phyloP scores from a whole-genome alignment of 495 filamentous ascomycete genomes.

The Trichoderma orchidacearum region DNA sequence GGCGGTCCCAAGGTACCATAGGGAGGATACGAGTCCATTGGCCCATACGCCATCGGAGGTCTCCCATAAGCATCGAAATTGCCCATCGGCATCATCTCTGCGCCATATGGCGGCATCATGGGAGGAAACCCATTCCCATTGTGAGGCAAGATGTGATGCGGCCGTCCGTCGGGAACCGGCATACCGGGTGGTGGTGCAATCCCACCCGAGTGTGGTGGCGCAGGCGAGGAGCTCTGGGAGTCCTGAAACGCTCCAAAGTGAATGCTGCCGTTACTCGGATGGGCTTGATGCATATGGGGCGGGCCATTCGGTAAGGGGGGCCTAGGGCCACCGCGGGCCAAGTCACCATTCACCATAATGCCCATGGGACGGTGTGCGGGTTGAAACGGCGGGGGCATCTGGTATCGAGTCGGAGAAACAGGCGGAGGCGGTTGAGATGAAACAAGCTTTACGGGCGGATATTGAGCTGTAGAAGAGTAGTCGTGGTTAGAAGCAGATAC shows the following conservation, averaged over 20 bases:
- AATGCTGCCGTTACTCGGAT: slow-evolving; percentile 1
- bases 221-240: slow-evolving; percentile 2
- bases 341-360: neutral
- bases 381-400: slow-evolving; percentile 3
- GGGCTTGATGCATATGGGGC: slow-evolving; percentile 1
- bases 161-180: slow-evolving; percentile 1
- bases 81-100: neutral
- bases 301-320: neutral
- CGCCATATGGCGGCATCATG: neutral
- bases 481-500: neutral
- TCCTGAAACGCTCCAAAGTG: neutral
- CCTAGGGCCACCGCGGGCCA: neutral
- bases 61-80: neutral
- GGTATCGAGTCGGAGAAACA: neutral
- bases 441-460: neutral
- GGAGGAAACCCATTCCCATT: neutral
- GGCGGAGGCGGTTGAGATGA: neutral
- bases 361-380: neutral
- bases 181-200: slow-evolving; percentile 2
- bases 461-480: neutral
- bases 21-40: slow-evolving; percentile 21
- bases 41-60: neutral
- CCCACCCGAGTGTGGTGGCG: slow-evolving; percentile 2
- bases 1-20: slow-evolving; percentile 25
- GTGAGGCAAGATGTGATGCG: neutral